Percentiles rank a stretch among this genome's conserved stretches.
These are phyloP conservation scores for Komagataella mondaviorum DNA, from an alignment of 805 yeast genomes.

Conservation along the genomic window DNA sequence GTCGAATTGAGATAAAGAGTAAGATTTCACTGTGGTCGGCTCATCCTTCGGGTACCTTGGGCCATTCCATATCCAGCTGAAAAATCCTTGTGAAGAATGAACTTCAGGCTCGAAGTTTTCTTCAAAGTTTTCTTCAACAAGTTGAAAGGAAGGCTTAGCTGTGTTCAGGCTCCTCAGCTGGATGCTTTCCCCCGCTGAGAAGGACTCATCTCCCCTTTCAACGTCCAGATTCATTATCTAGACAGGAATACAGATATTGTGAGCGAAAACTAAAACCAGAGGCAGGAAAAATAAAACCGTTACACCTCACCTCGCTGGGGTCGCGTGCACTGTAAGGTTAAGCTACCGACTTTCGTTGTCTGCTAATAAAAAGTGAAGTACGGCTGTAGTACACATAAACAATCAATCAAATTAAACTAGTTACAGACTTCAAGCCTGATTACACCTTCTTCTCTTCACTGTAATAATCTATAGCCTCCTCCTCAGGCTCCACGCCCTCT, in stretches of 20 bases:
- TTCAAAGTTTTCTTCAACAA: neutral
- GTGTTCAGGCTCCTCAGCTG: neutral
- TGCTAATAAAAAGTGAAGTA: neutral
- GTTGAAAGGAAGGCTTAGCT: neutral
- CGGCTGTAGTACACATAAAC: neutral
- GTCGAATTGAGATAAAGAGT: conserved; percentile 20
- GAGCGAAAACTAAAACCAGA: neutral
- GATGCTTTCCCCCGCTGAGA: neutral
- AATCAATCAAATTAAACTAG: neutral
- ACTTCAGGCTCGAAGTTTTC: neutral
- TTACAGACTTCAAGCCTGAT: neutral
- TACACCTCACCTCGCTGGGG: neutral
- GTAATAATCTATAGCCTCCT: neutral
- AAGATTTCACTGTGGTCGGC: conserved; percentile 25
- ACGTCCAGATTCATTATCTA: neutral
- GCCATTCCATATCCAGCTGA: conserved; percentile 33
- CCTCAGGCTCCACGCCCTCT: neutral
- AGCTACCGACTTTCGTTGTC: neutral
- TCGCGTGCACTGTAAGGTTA: no score
- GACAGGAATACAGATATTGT: neutral
- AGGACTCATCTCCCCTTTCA: neutral
- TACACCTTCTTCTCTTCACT: neutral
- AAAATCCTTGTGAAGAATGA: neutral
- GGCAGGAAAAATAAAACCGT: neutral
- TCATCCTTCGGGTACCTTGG: conserved; percentile 34